Conservation (phyloP, 2,329 filamentous ascomycete species). For the Fusarium bulbicola region DNA sequence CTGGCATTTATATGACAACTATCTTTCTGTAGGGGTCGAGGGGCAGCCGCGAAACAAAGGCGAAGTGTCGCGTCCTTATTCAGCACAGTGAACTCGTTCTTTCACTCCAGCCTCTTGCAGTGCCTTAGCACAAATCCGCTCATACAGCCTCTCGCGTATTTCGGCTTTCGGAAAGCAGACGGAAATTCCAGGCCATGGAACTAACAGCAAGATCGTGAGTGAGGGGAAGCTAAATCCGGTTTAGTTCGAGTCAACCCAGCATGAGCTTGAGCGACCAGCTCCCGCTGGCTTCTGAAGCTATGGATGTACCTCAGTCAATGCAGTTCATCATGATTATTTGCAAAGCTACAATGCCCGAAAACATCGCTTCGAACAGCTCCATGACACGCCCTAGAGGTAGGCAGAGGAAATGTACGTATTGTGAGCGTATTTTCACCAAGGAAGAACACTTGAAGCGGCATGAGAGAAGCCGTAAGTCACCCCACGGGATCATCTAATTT, state of each 20-base stretch:
- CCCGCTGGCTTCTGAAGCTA: not conserved
- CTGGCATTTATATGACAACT: not conserved
- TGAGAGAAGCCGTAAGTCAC: conserved; percentile 7
- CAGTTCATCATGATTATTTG: not conserved
- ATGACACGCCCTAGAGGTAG: not conserved
- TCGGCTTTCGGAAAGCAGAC: not conserved
- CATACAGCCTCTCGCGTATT: not conserved
- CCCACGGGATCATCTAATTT: not conserved
- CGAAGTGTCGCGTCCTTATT: not conserved
- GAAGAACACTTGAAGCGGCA: conserved; percentile 18
- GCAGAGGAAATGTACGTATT: conserved; percentile 5
- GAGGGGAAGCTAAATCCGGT: not conserved
- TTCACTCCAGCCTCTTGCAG: not conserved
- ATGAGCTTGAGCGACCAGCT: not conserved
- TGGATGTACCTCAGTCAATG: not conserved
- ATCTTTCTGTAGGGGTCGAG: no score
- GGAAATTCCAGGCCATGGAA: not conserved
- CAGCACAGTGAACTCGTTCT: no score
- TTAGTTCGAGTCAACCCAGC: not conserved
- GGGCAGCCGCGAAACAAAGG: no score
- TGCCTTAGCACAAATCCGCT: not conserved
- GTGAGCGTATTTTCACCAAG: conserved; percentile 13
- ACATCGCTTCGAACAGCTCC: not conserved
- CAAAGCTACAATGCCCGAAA: not conserved
- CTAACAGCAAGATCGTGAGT: not conserved